Percentiles rank a stretch among this genome's conserved stretches.
Evolutionary conservation across 2,329 filamentous ascomycete genomes (phyloP).

Genomic region (Penicillium sp.): DNA sequence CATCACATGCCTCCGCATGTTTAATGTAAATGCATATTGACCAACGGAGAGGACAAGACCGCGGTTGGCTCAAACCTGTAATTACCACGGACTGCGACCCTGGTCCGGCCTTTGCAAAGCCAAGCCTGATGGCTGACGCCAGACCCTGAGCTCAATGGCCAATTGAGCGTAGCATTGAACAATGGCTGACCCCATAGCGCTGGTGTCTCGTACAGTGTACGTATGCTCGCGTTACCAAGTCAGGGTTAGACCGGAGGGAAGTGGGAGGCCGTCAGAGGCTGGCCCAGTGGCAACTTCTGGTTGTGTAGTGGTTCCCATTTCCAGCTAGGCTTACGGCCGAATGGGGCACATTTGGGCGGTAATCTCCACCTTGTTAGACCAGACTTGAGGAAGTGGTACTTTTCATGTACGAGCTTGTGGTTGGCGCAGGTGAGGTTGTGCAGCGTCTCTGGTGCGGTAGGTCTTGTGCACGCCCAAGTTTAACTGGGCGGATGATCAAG

Average conservation of each 20-base stretch:
- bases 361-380: constrained; percentile 3
- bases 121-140: constrained; percentile 14
- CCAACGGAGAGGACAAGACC: constrained; percentile 10
- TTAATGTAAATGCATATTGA: constrained; percentile 6
- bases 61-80: constrained; percentile 19
- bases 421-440: constrained; percentile 1
- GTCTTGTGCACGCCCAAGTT: not conserved
- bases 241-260: not conserved
- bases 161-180: constrained; percentile 1
- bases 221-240: constrained; percentile 11
- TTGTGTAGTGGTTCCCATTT: not conserved
- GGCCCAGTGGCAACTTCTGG: constrained; percentile 1
- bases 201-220: constrained; percentile 8
- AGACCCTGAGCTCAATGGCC: constrained; percentile 7
- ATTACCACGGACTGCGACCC: constrained; percentile 10
- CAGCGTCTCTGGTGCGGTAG: not conserved
- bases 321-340: not conserved
- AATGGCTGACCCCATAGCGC: not conserved
- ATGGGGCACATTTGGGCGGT: not conserved
- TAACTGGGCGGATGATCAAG: not conserved
- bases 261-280: constrained; percentile 1
- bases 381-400: not conserved
- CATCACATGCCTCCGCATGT: constrained; percentile 18
- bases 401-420: not conserved
- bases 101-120: constrained; percentile 11